Evolutionary conservation across 257 asterid species (phyloP), one percentile per base, ranked within the genome.

Genomic region (Solanum chilense): DNA sequence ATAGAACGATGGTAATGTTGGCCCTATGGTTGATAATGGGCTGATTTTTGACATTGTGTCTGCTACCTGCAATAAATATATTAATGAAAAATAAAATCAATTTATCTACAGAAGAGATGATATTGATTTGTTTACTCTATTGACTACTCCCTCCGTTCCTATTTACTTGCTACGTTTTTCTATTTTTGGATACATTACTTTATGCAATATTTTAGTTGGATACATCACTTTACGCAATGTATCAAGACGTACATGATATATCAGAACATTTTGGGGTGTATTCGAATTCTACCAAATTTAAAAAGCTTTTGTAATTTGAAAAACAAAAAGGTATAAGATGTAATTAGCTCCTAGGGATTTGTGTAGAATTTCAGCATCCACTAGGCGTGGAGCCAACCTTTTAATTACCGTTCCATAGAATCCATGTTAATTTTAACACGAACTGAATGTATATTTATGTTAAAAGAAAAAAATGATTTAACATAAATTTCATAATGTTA

Each of bases 1-100:
- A 87, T 93, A 94, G 37, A 74, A 62, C 11, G 98, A 96, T 68
- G 99, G 99, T 15, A 96, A 6, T 13, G 97, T 96, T 13, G 99
- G 98, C 0, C 99, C 98, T n/a, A 95, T 91, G 37, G 98, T 91
- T 5, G 89, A 68, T 18, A 92, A 2, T 66, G 93, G 95, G 27
- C 86, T 86, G 25, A 90, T 71, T 75, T 90, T 87, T 37, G 92
- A 29, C 98, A 96, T 95, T 13, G 87, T 84, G 29, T 94, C 95
- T 70, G 91, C 88, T 15, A 89, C 93, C 98, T 95, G 88, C 66
- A 39, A 1, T 56, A 47, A 31, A 73, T 41, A 35, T 14, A 9
- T 13, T 7, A n/a, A 11, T 7, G 3, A 20, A 42, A 64, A n/a
- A 64, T n/a, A n/a, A 64, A 23, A 9, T 62, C n/a, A 62, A 62